A percentile compares a stretch with the other conserved stretches of the same genome.
These are phyloP conservation scores for Papiliotrema laurentii DNA, from an alignment of 1,284 basidiomycete genomes.

Conservation along the genomic window DNA sequence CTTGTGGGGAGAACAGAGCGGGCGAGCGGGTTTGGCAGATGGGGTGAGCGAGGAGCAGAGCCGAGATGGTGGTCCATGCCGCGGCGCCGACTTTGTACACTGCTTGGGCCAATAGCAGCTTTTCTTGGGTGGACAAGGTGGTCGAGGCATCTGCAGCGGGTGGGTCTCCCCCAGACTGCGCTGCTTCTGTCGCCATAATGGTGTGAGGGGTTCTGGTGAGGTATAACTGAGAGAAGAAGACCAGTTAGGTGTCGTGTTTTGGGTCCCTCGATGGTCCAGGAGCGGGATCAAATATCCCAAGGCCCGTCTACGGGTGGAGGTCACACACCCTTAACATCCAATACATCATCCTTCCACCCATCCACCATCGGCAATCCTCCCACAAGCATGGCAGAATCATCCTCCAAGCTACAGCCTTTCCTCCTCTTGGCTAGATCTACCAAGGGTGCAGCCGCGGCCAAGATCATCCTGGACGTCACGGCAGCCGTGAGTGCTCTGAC, in stretches of 20 bases:
- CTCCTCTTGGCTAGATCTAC: slow-evolving; percentile 82
- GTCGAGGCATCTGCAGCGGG: background rate
- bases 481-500: slow-evolving; percentile 54
- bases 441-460: slow-evolving; percentile 85
- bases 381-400: slow-evolving; percentile 23
- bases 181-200: background rate
- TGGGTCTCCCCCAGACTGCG: background rate
- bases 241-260: too few species aligned
- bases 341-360: too few species aligned
- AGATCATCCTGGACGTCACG: slow-evolving; percentile 78
- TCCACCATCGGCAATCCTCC: slow-evolving; percentile 1
- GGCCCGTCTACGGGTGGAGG: too few species aligned
- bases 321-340: too few species aligned
- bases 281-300: too few species aligned
- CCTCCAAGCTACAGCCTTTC: slow-evolving; percentile 65
- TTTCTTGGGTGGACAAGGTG: slow-evolving; percentile 34
- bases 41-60: slow-evolving; percentile 56
- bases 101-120: slow-evolving; percentile 73
- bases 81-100: slow-evolving; percentile 75
- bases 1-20: slow-evolving; percentile 62
- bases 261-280: too few species aligned
- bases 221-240: too few species aligned
- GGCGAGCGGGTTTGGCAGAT: slow-evolving; percentile 55
- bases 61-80: slow-evolving; percentile 66
- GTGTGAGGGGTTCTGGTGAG: background rate